A percentile compares a stretch with the other conserved stretches of the same genome.
These are phyloP conservation scores for Cutaneotrichosporon daszewskae DNA, from an alignment of 1,284 basidiomycete species.

Conservation along the genomic window DNA sequence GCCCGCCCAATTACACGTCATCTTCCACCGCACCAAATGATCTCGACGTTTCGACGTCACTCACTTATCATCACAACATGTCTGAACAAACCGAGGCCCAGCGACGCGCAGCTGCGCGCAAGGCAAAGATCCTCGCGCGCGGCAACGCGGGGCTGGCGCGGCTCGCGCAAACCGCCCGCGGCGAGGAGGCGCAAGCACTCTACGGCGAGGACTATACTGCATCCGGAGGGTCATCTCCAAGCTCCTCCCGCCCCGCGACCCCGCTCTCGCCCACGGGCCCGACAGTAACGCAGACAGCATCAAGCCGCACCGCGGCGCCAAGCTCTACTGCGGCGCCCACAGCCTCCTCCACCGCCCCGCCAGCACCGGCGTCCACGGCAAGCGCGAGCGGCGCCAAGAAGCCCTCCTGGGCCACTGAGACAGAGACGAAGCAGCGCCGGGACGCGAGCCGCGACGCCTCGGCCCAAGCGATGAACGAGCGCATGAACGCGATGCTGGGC, in stretches of 20 bases:
- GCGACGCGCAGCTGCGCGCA: slow-evolving; percentile 43
- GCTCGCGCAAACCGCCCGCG: slow-evolving; percentile 45
- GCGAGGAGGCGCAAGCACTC: slow-evolving; percentile 42
- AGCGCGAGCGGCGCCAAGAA: no score
- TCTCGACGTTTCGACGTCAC: not conserved
- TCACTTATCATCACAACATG: no score
- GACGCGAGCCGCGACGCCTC: no score
- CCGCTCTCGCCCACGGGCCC: not conserved
- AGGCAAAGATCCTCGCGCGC: slow-evolving; percentile 47
- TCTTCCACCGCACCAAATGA: not conserved
- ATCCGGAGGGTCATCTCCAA: not conserved
- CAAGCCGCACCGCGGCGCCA: not conserved
- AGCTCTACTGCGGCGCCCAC: not conserved
- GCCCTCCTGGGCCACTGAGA: no score
- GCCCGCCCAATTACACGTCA: no score
- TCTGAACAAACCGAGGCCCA: slow-evolving; percentile 34
- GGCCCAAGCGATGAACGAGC: no score
- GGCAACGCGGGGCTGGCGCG: slow-evolving; percentile 43
- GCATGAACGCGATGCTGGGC: no score
- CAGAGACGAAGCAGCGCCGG: no score
- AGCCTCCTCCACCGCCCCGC: not conserved
- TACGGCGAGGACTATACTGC: slow-evolving; percentile 30
- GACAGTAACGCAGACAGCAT: no score
- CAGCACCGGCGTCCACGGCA: no score
- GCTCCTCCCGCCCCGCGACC: not conserved